A percentile compares a stretch with the other conserved stretches of the same genome.
Evolutionary conservation across 176 grass and related monocot genomes (phyloP).

Genomic region (Ensete glaucum): DNA sequence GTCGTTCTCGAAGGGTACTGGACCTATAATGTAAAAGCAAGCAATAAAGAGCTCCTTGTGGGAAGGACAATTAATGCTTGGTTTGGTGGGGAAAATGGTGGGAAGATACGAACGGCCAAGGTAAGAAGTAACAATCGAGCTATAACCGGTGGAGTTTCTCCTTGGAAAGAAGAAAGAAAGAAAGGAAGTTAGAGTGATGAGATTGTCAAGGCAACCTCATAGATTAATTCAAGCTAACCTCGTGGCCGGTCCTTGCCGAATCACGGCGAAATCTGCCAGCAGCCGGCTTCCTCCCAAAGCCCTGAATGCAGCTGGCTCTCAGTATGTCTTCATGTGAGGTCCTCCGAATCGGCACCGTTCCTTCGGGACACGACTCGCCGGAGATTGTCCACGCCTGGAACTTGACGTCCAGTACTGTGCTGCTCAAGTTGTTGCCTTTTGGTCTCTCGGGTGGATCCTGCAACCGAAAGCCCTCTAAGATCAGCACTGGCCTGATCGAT

Average conservation of each 20-base stretch:
- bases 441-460: constrained; percentile 3
- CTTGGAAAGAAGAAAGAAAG: background rate
- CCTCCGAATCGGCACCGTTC: constrained; percentile 5
- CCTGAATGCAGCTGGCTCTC: background rate
- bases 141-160: background rate
- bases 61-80: too few species aligned
- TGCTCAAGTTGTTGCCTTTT: background rate
- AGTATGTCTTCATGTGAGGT: background rate
- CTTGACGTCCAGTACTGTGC: background rate
- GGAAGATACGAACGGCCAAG: too few species aligned
- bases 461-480: background rate
- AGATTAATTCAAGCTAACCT: background rate
- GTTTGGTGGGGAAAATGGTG: too few species aligned
- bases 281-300: constrained; percentile 1
- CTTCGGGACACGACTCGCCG: background rate
- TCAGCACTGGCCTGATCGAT: too few species aligned
- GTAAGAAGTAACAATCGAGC: too few species aligned
- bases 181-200: background rate
- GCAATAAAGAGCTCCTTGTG: too few species aligned
- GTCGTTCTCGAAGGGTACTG: too few species aligned
- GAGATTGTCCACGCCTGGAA: background rate
- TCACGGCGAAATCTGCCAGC: background rate
- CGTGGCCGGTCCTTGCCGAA: background rate
- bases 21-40: too few species aligned
- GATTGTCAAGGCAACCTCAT: too few species aligned